Percentiles rank a stretch among this genome's conserved stretches.
Conservation (phyloP, 1,284 basidiomycete species). For the Fomitopsis betulina region DNA sequence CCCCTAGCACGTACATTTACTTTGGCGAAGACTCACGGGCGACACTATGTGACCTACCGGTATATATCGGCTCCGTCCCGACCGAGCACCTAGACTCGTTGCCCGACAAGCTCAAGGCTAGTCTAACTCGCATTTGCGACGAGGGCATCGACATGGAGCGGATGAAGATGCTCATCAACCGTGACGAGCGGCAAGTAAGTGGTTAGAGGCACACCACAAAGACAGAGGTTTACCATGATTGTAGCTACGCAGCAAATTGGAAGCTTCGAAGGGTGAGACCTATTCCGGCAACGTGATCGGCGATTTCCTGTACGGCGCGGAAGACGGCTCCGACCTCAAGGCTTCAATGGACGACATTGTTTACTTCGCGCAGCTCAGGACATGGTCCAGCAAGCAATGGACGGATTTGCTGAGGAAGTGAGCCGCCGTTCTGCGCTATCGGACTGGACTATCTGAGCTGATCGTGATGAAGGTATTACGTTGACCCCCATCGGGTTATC, state of each 20-base stretch:
- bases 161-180: constrained; percentile 84
- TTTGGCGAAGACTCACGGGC: constrained; percentile 80
- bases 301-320: constrained; percentile 87
- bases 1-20: constrained; percentile 73
- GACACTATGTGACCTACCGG: constrained; percentile 67
- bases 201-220: not conserved
- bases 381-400: constrained; percentile 83
- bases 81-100: constrained; percentile 75
- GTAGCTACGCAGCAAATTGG: constrained; percentile 71
- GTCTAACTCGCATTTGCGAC: constrained; percentile 67
- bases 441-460: not conserved
- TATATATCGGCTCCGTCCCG: constrained; percentile 86
- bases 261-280: constrained; percentile 72
- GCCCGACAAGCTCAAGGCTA: constrained; percentile 63
- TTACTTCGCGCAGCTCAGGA: constrained; percentile 62
- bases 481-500: constrained; percentile 67
- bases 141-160: constrained; percentile 90
- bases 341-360: constrained; percentile 77
- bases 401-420: constrained; percentile 74
- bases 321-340: constrained; percentile 79
- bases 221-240: not conserved
- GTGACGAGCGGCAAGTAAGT: constrained; percentile 82
- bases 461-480: constrained; percentile 61
- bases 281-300: constrained; percentile 72
- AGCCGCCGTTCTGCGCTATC: constrained; percentile 15